Conservation (phyloP, 306 rosid genomes). For the Acacia confusa region DNA sequence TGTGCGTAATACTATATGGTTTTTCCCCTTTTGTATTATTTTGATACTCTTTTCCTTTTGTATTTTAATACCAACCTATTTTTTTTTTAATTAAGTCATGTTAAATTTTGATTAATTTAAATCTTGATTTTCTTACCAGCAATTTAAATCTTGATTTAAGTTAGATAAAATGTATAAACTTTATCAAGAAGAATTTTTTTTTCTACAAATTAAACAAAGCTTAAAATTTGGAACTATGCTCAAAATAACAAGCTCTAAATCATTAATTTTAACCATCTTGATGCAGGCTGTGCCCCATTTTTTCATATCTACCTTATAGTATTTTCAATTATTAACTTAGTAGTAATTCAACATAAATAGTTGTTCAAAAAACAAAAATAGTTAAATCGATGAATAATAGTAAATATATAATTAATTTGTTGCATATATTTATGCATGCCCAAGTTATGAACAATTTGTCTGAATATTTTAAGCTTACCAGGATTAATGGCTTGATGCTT, state of each 20-base stretch:
- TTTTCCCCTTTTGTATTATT: neutral
- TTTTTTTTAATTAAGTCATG: neutral
- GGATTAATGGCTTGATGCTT: constrained; percentile 52
- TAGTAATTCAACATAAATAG: neutral
- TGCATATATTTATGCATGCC: neutral
- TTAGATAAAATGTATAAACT: neutral
- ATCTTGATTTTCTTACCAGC: too few relatives aligned
- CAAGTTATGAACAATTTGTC: neutral
- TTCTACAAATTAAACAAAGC: neutral
- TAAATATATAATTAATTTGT: neutral
- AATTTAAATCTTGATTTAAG: neutral
- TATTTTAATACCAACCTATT: neutral
- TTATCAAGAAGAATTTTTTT: neutral
- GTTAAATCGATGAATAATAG: neutral
- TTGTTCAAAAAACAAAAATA: neutral
- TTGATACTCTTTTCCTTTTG: too few relatives aligned
- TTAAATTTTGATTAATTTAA: neutral
- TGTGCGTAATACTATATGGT: neutral
- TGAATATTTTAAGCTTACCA: constrained; percentile 34
- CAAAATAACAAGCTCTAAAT: neutral
- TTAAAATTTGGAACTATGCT: neutral
- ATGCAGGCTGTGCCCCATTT: neutral
- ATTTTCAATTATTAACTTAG: too few relatives aligned
- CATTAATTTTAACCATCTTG: neutral
- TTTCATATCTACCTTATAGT: neutral